phyloP scores from a whole-genome alignment of 2,329 filamentous ascomycete genomes.

The Beauveria sp. region DNA sequence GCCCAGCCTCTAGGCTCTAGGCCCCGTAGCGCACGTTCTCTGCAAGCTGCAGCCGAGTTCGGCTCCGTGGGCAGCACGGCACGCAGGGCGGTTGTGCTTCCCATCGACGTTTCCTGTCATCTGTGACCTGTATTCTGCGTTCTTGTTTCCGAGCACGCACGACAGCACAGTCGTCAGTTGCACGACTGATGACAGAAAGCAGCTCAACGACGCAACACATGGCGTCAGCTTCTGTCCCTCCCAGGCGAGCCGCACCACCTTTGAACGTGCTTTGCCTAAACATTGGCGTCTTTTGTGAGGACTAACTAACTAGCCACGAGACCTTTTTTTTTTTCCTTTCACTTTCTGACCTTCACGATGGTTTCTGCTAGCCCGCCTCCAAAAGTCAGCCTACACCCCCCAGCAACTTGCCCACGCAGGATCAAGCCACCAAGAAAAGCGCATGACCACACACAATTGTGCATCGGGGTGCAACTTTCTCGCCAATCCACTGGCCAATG shows the following conservation, averaged over 20 bases:
- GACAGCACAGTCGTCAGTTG: neutral
- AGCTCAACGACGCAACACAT: neutral
- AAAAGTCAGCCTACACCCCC: no score
- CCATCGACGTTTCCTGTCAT: no score
- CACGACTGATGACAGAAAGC: neutral
- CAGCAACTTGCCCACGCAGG: neutral
- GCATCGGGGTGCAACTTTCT: neutral
- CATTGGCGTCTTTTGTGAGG: neutral
- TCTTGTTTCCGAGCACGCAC: neutral
- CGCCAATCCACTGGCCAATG: neutral
- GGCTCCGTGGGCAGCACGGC: neutral
- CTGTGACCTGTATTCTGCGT: neutral
- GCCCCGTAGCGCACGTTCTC: neutral
- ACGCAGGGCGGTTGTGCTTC: neutral
- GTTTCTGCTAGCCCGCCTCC: neutral
- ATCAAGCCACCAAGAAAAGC: neutral
- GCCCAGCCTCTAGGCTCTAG: neutral
- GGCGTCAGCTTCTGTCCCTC: neutral
- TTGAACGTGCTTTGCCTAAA: neutral
- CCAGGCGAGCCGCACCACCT: neutral
- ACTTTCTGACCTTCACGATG: slow-evolving; percentile 2
- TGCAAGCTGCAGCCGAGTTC: neutral
- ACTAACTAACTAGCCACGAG: slow-evolving; percentile 4
- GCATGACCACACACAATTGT: neutral
- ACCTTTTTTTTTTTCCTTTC: neutral